phyloP scores from a whole-genome alignment of 176 grass and related monocot genomes.

The Oryza longistaminata region DNA sequence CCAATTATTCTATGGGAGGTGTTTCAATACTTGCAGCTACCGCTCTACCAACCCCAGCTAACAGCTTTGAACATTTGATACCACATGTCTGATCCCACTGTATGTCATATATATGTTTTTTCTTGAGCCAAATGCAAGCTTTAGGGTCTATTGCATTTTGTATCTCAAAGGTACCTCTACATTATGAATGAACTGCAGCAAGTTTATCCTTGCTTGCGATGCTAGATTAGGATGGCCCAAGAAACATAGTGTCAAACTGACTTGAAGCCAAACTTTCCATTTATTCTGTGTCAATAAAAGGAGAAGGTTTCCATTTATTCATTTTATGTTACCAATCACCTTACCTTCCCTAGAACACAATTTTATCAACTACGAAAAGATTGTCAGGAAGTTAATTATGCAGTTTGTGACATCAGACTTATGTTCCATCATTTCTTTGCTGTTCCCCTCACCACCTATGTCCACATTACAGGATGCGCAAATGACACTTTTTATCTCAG shows the following conservation, averaged over 20 bases:
- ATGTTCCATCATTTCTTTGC: too few species aligned
- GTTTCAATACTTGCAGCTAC: not conserved
- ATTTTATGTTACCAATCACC: not conserved
- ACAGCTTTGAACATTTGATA: not conserved
- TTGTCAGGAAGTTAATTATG: not conserved
- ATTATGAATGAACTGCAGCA: not conserved
- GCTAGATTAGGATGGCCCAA: not conserved
- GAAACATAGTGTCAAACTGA: not conserved
- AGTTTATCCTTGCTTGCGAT: not conserved
- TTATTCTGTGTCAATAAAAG: not conserved
- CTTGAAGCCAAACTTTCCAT: not conserved
- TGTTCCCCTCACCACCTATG: too few species aligned
- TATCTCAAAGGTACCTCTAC: not conserved
- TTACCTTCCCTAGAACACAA: not conserved
- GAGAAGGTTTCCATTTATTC: not conserved
- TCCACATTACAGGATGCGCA: too few species aligned
- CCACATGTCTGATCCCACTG: not conserved
- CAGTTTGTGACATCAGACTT: not conserved
- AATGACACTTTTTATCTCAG: not conserved
- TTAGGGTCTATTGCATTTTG: not conserved
- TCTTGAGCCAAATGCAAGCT: not conserved
- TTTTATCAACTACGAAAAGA: not conserved
- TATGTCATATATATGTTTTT: not conserved
- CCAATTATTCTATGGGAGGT: not conserved
- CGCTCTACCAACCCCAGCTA: not conserved